Percentiles rank a stretch among this genome's conserved stretches.
Evolutionary conservation across 2,329 filamentous ascomycete species (phyloP).

Genomic region (Nakataea oryzae): DNA sequence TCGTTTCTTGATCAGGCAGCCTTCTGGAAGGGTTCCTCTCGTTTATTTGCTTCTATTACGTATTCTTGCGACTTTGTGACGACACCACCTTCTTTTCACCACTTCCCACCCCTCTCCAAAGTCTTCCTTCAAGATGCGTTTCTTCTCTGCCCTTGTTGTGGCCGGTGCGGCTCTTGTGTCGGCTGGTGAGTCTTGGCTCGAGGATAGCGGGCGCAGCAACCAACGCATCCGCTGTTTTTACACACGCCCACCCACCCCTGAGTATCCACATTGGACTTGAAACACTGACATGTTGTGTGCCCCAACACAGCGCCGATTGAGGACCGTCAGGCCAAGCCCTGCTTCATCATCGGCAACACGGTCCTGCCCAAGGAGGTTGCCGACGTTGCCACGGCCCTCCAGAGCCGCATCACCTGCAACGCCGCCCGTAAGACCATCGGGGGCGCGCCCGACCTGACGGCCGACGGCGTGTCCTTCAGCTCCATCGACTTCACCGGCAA

Average conservation of each 20-base stretch:
- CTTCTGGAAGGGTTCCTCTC: constrained; percentile 1
- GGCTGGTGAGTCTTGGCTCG: neutral
- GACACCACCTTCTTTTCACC: neutral
- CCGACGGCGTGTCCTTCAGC: constrained; percentile 38
- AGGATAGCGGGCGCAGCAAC: neutral
- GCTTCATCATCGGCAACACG: constrained; percentile 42
- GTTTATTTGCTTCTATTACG: neutral
- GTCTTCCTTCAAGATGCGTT: constrained; percentile 1
- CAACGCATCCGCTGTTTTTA: neutral
- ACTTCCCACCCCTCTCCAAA: neutral
- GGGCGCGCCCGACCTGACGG: constrained; percentile 45
- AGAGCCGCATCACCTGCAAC: constrained; percentile 37
- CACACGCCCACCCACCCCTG: neutral
- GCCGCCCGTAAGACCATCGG: constrained; percentile 33
- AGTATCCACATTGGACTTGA: neutral
- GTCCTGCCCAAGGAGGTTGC: constrained; percentile 39
- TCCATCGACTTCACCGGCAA: constrained; percentile 41
- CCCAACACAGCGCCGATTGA: constrained; percentile 6
- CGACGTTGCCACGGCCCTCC: constrained; percentile 28
- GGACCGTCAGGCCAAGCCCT: constrained; percentile 16
- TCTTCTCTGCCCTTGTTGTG: neutral
- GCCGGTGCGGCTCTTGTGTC: neutral
- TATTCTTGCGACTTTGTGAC: neutral
- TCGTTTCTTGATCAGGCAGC: neutral
- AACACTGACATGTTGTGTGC: neutral